Evolutionary conservation across 1,284 basidiomycete genomes (phyloP).

Genomic region (Papiliotrema flavescens): DNA sequence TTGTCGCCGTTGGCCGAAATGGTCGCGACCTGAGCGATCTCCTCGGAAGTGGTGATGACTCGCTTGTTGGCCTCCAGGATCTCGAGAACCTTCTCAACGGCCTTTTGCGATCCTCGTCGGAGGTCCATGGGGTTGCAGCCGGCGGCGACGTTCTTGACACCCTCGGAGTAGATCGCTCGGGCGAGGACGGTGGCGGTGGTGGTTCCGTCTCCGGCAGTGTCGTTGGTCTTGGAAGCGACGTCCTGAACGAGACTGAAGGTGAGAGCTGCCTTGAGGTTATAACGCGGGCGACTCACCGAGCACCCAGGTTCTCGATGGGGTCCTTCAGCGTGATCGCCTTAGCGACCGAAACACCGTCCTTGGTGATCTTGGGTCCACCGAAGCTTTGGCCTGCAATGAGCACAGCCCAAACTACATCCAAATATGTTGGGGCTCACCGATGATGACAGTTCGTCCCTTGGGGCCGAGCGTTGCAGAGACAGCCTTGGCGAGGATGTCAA

Average conservation of each 20-base stretch:
- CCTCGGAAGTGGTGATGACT: constrained; percentile 92
- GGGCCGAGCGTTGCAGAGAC: constrained; percentile 94
- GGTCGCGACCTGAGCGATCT: constrained; percentile 93
- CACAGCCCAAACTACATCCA: no score
- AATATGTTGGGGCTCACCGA: constrained; percentile 65
- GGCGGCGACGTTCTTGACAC: constrained; percentile 98
- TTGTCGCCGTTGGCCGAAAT: constrained; percentile 97
- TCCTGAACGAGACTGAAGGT: constrained; percentile 78
- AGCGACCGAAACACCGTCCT: constrained; percentile 98
- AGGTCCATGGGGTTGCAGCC: constrained; percentile 99
- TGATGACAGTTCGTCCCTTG: constrained; percentile 98
- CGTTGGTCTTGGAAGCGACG: constrained; percentile 95
- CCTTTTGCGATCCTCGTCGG: constrained; percentile 90
- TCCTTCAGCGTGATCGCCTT: constrained; percentile 92
- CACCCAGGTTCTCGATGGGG: constrained; percentile 99
- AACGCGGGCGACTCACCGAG: constrained; percentile 61
- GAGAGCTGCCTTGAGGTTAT: not conserved
- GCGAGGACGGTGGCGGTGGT: constrained; percentile 97
- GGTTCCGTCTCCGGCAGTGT: constrained; percentile 95
- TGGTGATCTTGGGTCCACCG: constrained; percentile 97
- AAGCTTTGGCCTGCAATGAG: constrained; percentile 66
- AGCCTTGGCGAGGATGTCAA: constrained; percentile 92
- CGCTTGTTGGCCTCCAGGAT: constrained; percentile 88
- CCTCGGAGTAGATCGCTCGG: constrained; percentile 95
- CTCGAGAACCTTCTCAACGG: constrained; percentile 91